phyloP scores from a whole-genome alignment of 129 eudicot genomes.

The Pseudognaphalium luteoalbum region DNA sequence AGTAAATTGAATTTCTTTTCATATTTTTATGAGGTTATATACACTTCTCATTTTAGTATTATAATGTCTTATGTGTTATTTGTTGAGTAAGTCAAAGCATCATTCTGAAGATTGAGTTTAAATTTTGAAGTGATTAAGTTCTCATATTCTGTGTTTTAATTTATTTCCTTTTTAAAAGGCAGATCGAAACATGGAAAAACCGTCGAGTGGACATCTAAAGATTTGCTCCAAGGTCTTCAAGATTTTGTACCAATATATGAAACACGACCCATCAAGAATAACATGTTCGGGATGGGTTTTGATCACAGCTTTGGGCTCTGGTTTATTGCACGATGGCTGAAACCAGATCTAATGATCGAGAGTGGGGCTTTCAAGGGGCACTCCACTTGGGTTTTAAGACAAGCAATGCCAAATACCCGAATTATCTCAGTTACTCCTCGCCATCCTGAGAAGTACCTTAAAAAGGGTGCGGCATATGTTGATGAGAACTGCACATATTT shows the following conservation, averaged over 20 bases:
- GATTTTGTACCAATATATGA: constrained; percentile 92
- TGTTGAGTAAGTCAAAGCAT: background rate
- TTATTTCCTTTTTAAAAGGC: constrained; percentile 83
- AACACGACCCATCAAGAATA: constrained; percentile 85
- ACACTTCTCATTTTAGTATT: background rate
- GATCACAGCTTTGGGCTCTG: constrained; percentile 99
- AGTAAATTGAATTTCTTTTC: constrained; percentile 1
- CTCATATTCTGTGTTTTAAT: constrained; percentile 42
- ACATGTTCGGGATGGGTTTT: constrained; percentile 98
- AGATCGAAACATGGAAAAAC: constrained; percentile 97
- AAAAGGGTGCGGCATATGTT: constrained; percentile 94
- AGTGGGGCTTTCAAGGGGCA: constrained; percentile 99
- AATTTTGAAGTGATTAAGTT: constrained; percentile 22
- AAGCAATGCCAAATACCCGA: constrained; percentile 88
- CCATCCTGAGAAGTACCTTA: constrained; percentile 93
- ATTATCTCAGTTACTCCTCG: constrained; percentile 91
- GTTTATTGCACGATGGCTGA: constrained; percentile 91
- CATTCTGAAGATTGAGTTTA: background rate
- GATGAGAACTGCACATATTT: constrained; percentile 95
- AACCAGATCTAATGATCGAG: constrained; percentile 96
- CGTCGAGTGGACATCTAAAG: constrained; percentile 94
- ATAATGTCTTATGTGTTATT: constrained; percentile 8
- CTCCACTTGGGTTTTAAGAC: constrained; percentile 97
- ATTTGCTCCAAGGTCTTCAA: constrained; percentile 77
- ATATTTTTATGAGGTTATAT: background rate